These are phyloP conservation scores for Periconia digitata DNA, from an alignment of 2,329 filamentous ascomycete species.

Conservation along the genomic window DNA sequence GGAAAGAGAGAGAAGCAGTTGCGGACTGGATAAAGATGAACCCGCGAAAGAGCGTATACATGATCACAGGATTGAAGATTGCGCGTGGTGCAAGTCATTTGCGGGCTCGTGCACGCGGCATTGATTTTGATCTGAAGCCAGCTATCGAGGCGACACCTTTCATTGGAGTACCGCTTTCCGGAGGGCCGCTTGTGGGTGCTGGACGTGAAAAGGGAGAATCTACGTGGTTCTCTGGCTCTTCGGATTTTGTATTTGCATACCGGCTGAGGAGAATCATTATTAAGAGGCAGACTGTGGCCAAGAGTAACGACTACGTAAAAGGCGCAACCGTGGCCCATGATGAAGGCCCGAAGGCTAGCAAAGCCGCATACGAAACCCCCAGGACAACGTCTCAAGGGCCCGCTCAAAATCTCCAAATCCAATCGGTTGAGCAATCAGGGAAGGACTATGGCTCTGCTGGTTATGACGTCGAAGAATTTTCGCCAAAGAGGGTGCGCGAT, in stretches of 20 bases:
- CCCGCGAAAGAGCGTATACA: background rate
- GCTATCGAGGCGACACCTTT: too few species aligned
- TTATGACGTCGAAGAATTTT: too few species aligned
- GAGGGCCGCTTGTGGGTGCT: background rate
- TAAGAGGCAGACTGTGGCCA: background rate
- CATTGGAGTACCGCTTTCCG: background rate
- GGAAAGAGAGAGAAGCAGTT: background rate
- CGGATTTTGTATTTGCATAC: constrained; percentile 2
- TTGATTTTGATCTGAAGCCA: background rate
- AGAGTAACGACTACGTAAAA: background rate
- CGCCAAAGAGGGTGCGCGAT: too few species aligned
- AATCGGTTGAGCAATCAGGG: too few species aligned
- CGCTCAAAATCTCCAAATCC: too few species aligned
- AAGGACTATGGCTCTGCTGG: too few species aligned
- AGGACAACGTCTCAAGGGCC: too few species aligned
- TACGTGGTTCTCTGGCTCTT: background rate
- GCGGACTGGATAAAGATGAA: too few species aligned
- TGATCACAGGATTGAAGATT: background rate
- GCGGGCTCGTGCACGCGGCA: background rate
- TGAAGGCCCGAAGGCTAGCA: too few species aligned
- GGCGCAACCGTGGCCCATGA: background rate
- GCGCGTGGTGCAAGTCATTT: background rate
- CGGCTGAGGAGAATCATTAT: background rate
- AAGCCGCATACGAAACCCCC: too few species aligned
- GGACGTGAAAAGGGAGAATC: background rate